phyloP scores from a whole-genome alignment of 2,329 filamentous ascomycete genomes.

The Diaporthe batatas region DNA sequence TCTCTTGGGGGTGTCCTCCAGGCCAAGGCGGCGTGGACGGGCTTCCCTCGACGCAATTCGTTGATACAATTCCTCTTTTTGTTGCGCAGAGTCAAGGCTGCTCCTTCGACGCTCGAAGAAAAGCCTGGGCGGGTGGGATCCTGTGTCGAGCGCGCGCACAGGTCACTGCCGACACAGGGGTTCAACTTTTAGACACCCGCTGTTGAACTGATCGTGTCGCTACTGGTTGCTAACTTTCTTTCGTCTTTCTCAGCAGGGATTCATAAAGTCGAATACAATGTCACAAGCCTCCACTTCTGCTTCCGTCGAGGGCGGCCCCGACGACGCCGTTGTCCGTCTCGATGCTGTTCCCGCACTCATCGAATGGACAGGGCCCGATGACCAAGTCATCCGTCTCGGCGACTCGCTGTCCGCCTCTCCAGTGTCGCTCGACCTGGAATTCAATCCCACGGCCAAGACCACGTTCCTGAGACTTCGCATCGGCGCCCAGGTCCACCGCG shows the following conservation, averaged over 20 bases:
- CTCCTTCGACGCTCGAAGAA: neutral
- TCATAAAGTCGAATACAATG: neutral
- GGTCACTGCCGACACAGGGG: conserved; percentile 24
- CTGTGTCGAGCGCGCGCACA: conserved; percentile 29
- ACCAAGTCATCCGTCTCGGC: neutral
- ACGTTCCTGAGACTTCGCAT: neutral
- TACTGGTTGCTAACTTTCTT: neutral
- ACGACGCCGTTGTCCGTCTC: neutral
- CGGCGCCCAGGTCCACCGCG: conserved; percentile 16
- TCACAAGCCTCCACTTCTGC: neutral
- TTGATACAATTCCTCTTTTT: neutral
- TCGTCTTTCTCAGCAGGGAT: neutral
- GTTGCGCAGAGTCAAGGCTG: conserved; percentile 14
- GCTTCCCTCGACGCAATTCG: conserved; percentile 14
- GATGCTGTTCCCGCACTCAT: neutral
- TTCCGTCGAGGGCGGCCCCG: neutral
- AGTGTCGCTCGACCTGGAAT: conserved; percentile 2
- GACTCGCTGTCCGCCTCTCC: neutral
- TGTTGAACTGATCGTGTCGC: conserved; percentile 8
- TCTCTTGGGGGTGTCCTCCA: conserved; percentile 22
- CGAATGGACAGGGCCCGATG: neutral
- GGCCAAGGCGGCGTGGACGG: conserved; percentile 31
- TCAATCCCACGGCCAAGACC: neutral
- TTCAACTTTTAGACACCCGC: conserved; percentile 20
- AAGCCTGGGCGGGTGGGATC: conserved; percentile 32